Base-by-base conservation (phyloP, 352 stramenopile genomes). In the Phytophthora lateralis region DNA sequence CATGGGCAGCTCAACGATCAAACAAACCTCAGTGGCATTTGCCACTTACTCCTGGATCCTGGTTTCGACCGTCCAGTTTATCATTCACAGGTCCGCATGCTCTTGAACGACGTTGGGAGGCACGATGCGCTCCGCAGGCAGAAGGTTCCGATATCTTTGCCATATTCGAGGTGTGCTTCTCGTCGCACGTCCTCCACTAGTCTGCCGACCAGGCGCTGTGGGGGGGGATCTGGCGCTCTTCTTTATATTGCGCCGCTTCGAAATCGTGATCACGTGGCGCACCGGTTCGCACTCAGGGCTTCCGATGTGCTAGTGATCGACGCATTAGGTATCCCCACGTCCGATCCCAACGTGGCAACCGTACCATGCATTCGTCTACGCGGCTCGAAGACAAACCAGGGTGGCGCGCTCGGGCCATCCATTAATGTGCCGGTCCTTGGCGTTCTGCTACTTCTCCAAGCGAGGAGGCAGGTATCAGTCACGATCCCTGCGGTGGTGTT, bases 341-440 rank as follows among this genome's bases (percentile, higher is more conserved):
- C 32, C 0, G 14, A 50, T 2, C 37, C 45, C 1, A n/a, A 0
- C 2, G 2, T 2, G 10, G 38, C 37, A 1, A 4, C n/a, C 4
- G 20, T 20, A 0, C 41, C 27, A 0, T 49, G 34, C 18, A 53
- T 65, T 11, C 15, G 41, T 0, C 41, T 65, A 7, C 9, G 8
- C 7, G 57, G 57, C 0, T 65, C 48, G 2, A 59, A 65, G 24
- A 59, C 48, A 3, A 59, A 65, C 24, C 57, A 60, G 6, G 15
- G 12, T 10, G 48, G 41, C 0, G 3, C 39, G 48, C 6, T 60
- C 48, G 17, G 46, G 47, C 0, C 38, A 64, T 29, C 9, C 8
- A 0, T 8, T 34, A 5, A 4, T 58, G 11, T 53, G 46, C 57
- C 46, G 1, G 30, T 59, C 1, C 7, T 65, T 12, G 30, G 48